Percentiles rank a stretch among this genome's conserved stretches.
These are phyloP conservation scores for Staphylotrichum longicolle DNA, from an alignment of 495 filamentous ascomycete species.

Conservation along the genomic window DNA sequence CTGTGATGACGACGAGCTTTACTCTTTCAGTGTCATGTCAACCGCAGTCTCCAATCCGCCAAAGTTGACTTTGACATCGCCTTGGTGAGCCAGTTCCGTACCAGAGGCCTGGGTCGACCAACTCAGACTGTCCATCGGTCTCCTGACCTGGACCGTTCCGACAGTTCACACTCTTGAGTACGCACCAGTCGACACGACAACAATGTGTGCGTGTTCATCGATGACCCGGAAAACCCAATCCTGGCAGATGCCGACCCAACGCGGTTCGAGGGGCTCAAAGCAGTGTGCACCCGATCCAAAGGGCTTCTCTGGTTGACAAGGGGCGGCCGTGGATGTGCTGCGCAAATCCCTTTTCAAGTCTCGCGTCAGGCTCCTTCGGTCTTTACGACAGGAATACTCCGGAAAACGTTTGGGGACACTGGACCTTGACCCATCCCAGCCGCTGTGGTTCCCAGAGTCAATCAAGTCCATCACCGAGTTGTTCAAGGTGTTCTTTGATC, in stretches of 20 bases:
- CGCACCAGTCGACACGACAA: constrained; percentile 21
- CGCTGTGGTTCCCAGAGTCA: constrained; percentile 22
- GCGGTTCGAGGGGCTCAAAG: constrained; percentile 33
- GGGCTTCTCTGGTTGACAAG: constrained; percentile 51
- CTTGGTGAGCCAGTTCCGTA: constrained; percentile 17
- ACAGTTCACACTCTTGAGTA: constrained; percentile 24
- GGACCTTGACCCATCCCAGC: constrained; percentile 27
- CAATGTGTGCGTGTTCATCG: constrained; percentile 35
- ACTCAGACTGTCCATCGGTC: constrained; percentile 27
- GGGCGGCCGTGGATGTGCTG: constrained; percentile 41
- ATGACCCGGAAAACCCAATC: constrained; percentile 36
- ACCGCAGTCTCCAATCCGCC: constrained; percentile 19
- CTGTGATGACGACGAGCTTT: constrained; percentile 34
- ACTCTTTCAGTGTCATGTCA: constrained; percentile 34
- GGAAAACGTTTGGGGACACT: constrained; percentile 30
- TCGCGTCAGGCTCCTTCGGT: constrained; percentile 35
- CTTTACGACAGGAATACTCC: constrained; percentile 34
- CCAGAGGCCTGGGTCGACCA: constrained; percentile 28
- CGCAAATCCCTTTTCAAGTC: constrained; percentile 28
- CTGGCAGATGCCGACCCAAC: constrained; percentile 25
- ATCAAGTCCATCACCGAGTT: constrained; percentile 29
- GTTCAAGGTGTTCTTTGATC: constrained; percentile 27
- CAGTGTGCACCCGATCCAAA: constrained; percentile 28
- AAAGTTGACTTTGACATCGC: constrained; percentile 30
- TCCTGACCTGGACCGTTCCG: constrained; percentile 31